Evolutionary conservation across 2,329 filamentous ascomycete species (phyloP).

Genomic region (Graphilbum sp.): DNA sequence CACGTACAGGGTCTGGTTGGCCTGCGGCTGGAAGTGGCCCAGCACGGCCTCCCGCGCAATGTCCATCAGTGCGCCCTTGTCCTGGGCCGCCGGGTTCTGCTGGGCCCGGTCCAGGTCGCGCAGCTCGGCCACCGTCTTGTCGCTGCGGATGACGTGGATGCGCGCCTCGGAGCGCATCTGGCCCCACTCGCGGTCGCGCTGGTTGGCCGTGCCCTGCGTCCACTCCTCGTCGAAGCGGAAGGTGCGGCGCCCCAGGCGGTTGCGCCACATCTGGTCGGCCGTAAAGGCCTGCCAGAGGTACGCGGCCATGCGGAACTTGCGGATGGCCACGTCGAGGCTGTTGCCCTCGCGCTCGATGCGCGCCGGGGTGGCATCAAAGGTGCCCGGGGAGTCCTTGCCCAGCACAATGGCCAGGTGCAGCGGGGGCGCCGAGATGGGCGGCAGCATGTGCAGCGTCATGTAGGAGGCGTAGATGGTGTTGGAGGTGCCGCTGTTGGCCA

Average conservation of each 20-base stretch:
- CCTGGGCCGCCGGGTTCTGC: slow-evolving; percentile 52
- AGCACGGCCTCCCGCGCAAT: slow-evolving; percentile 66
- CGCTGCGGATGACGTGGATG: slow-evolving; percentile 67
- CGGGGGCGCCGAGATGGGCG: slow-evolving; percentile 61
- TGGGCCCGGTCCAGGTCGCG: slow-evolving; percentile 63
- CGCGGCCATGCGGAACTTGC: slow-evolving; percentile 86
- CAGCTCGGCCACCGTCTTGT: slow-evolving; percentile 75
- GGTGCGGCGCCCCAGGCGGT: slow-evolving; percentile 67
- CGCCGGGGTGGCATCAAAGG: slow-evolving; percentile 68
- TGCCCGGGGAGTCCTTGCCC: slow-evolving; percentile 73
- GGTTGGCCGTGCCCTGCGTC: slow-evolving; percentile 67
- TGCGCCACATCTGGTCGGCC: slow-evolving; percentile 86
- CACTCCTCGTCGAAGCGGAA: slow-evolving; percentile 94
- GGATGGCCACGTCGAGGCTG: slow-evolving; percentile 59
- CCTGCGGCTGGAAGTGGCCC: slow-evolving; percentile 55
- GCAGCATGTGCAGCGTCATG: slow-evolving; percentile 74
- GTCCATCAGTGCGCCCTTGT: slow-evolving; percentile 56
- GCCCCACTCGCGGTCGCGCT: slow-evolving; percentile 52
- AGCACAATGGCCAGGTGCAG: slow-evolving; percentile 79
- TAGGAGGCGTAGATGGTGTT: slow-evolving; percentile 63
- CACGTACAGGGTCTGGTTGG: slow-evolving; percentile 76
- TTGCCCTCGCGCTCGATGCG: slow-evolving; percentile 68
- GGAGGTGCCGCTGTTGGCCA: slow-evolving; percentile 49
- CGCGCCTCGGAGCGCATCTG: slow-evolving; percentile 82
- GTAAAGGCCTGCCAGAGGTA: slow-evolving; percentile 97